A percentile compares a stretch with the other conserved stretches of the same genome.
These are phyloP conservation scores for Friedmanniomyces endolithicus DNA, from an alignment of 495 filamentous ascomycete species.

Conservation along the genomic window DNA sequence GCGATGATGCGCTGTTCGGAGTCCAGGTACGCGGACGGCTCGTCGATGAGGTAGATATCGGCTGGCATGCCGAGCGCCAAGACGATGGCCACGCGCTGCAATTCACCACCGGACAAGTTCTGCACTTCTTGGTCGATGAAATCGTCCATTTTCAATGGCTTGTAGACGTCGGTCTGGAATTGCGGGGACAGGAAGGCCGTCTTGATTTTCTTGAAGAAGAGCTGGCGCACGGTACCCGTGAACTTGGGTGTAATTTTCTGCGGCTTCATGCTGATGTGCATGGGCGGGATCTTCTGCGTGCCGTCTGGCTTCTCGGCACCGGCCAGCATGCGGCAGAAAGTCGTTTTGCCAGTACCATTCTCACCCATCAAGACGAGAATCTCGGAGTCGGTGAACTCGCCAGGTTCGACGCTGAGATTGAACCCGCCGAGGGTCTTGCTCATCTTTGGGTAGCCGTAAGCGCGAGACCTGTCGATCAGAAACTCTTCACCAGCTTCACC, in stretches of 20 bases:
- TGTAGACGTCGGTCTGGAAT: slow-evolving; percentile 99
- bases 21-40: slow-evolving; percentile 88
- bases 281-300: slow-evolving; percentile 60
- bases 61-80: slow-evolving; percentile 89
- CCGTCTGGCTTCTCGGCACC: slow-evolving; percentile 84
- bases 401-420: slow-evolving; percentile 66
- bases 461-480: slow-evolving; percentile 68
- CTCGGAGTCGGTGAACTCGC: slow-evolving; percentile 90
- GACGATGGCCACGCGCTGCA: slow-evolving; percentile 96
- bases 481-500: slow-evolving; percentile 87
- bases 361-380: slow-evolving; percentile 99
- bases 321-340: slow-evolving; percentile 91
- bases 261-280: slow-evolving; percentile 98
- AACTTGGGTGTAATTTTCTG: slow-evolving; percentile 99
- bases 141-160: slow-evolving; percentile 92
- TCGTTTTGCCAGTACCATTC: slow-evolving; percentile 92
- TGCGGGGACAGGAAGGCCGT: slow-evolving; percentile 88
- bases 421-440: slow-evolving; percentile 87
- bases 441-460: slow-evolving; percentile 80
- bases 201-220: slow-evolving; percentile 97
- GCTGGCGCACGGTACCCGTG: slow-evolving; percentile 82
- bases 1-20: slow-evolving; percentile 98
- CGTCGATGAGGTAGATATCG: slow-evolving; percentile 97
- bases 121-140: slow-evolving; percentile 99
- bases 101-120: slow-evolving; percentile 95